A percentile compares a stretch with the other conserved stretches of the same genome.
Evolutionary conservation across 2,329 filamentous ascomycete genomes (phyloP).

Genomic region (Calonectria leucothoes): DNA sequence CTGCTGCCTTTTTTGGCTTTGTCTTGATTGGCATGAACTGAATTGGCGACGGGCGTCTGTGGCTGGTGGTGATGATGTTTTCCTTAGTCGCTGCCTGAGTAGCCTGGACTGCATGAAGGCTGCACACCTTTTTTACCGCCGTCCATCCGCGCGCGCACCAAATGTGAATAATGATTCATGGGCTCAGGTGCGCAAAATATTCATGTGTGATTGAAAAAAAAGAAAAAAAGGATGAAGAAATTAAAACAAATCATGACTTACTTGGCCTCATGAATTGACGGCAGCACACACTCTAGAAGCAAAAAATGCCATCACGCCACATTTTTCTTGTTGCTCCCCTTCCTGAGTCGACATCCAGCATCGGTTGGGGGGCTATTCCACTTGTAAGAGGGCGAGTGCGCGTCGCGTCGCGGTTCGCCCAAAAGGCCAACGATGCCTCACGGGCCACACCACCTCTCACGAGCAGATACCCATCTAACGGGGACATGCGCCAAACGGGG

Average conservation of each 20-base stretch:
- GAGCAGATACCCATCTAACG: constrained; percentile 18
- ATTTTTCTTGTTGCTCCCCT: background rate
- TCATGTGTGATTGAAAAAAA: background rate
- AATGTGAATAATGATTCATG: constrained; percentile 4
- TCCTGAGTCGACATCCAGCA: background rate
- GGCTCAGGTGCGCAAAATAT: background rate
- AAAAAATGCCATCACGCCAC: background rate
- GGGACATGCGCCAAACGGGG: constrained; percentile 1
- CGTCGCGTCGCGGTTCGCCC: constrained; percentile 23
- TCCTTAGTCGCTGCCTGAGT: background rate
- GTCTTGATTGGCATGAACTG: background rate
- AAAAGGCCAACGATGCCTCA: constrained; percentile 21
- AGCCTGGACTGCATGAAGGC: background rate
- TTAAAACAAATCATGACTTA: background rate
- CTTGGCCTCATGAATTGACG: background rate
- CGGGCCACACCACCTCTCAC: background rate
- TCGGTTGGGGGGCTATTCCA: background rate
- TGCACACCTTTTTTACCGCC: background rate
- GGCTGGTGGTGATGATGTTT: background rate
- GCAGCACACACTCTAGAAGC: background rate
- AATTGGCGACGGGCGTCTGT: background rate
- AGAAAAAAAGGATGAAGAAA: background rate
- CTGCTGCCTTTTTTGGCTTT: background rate
- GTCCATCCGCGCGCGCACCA: background rate
- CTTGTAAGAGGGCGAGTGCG: constrained; percentile 12